phyloP scores from a whole-genome alignment of 2,329 filamentous ascomycete species.

The Diaporthe batatas region DNA sequence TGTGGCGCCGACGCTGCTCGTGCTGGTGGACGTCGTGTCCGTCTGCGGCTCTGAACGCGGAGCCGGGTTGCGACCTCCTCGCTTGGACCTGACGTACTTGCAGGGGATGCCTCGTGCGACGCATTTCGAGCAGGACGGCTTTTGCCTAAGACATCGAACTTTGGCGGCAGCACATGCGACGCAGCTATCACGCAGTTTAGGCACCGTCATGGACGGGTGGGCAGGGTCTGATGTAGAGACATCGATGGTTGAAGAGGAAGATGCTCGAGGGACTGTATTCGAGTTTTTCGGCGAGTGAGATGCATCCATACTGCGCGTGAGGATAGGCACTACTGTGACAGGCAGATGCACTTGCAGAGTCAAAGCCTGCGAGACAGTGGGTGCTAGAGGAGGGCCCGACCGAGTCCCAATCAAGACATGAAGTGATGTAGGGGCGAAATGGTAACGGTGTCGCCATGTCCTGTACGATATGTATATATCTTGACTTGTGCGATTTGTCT shows the following conservation, averaged over 20 bases:
- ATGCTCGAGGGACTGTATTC: background rate
- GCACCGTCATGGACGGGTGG: background rate
- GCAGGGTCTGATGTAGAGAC: background rate
- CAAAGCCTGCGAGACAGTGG: background rate
- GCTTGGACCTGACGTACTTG: background rate
- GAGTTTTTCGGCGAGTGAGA: background rate
- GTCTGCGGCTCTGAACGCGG: background rate
- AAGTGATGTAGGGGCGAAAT: background rate
- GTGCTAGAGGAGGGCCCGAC: background rate
- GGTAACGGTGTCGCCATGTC: background rate
- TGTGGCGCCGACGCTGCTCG: background rate
- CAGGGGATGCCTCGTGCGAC: background rate
- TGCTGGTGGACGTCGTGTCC: background rate
- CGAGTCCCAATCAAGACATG: background rate
- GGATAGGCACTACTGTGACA: background rate
- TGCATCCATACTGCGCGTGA: background rate
- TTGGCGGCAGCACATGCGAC: background rate
- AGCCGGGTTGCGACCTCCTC: background rate
- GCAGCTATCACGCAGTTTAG: background rate
- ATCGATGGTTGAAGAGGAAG: background rate
- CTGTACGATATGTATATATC: background rate
- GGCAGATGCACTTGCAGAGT: background rate
- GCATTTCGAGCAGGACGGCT: background rate
- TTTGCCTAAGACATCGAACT: background rate
- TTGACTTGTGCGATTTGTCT: background rate